Conservation (phyloP, 768 basidiomycete species). For the Termitomyces sp. region DNA sequence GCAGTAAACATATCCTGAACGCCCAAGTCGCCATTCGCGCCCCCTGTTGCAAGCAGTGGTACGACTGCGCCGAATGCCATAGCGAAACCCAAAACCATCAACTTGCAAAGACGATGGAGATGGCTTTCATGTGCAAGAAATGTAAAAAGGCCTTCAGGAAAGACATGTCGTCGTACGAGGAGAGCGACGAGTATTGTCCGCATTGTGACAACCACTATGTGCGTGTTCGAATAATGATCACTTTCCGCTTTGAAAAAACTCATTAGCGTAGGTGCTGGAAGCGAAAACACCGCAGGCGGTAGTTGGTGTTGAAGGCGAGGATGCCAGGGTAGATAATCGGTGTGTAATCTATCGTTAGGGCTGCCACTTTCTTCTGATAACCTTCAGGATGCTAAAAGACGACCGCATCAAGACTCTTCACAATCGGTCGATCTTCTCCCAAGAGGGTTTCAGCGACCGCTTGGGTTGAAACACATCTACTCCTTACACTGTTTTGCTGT, state of each 20-base stretch:
- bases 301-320: conserved; percentile 86
- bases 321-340: conserved; percentile 84
- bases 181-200: conserved; percentile 97
- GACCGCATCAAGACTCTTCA: conserved; percentile 61
- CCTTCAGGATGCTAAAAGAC: conserved; percentile 79
- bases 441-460: conserved; percentile 15
- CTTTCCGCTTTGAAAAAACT: background rate
- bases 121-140: conserved; percentile 43
- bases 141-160: conserved; percentile 92
- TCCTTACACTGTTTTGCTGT: conserved; percentile 1
- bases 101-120: conserved; percentile 71
- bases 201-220: conserved; percentile 99
- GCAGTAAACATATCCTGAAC: conserved; percentile 93
- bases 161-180: conserved; percentile 88
- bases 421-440: conserved; percentile 30
- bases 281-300: conserved; percentile 88
- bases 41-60: conserved; percentile 98
- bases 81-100: conserved; percentile 74
- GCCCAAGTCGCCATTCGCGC: conserved; percentile 95
- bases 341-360: conserved; percentile 27
- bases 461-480: conserved; percentile 8
- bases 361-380: background rate
- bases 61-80: conserved; percentile 95
- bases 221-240: conserved; percentile 22
- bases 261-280: conserved; percentile 65